Evolutionary conservation across 176 grass and related monocot genomes (phyloP), one percentile per base, ranked within the genome.

Genomic region (Juncus effusus): DNA sequence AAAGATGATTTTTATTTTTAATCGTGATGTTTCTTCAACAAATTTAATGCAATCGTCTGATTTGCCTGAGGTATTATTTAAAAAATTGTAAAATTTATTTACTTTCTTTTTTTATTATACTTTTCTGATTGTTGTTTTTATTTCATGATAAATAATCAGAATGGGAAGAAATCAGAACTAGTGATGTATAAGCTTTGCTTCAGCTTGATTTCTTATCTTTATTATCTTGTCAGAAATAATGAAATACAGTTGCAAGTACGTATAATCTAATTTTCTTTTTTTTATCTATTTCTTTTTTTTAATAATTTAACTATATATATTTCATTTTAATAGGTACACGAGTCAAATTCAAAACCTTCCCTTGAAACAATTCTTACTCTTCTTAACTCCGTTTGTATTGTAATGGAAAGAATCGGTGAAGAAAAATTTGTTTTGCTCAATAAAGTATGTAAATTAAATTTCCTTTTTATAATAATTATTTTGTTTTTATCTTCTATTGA

Each of bases 381-480:
- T 91, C 67, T 97, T 52, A 86, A 76, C 69, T 92, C 78, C 41
- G 58, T 92, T 57, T 44, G 80, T 67, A 68, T 61, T 69, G 68
- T 80, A 83, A 14, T 97, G 3, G 93, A 92, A 60, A 89, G 85
- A 89, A 82, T 82, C 13, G 66, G 80, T 11, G 93, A 89, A 86
- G 88, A 97, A 83, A 96, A 88, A 69, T 86, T 84, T 85, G 72
- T 97, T 69, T 74, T 92, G 40, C 83, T 96, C 63, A 96, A 91
- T 76, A 96, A 91, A 87, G 93, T 96, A 88, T 51, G n/a, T 3
- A 38, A 59, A 59, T 44, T 54, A 16, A 3, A 59, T 64, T 13
- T 38, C 28, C 11, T 51, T 54, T 10, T 42, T 38, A 73, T 6
- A 38, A 54, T 16, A 39, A 6, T n/a, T 28, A 41, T 42, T 15